Evolutionary conservation across 768 basidiomycete genomes (phyloP).

Genomic region (Rhodotorula sphaerocarpa): DNA sequence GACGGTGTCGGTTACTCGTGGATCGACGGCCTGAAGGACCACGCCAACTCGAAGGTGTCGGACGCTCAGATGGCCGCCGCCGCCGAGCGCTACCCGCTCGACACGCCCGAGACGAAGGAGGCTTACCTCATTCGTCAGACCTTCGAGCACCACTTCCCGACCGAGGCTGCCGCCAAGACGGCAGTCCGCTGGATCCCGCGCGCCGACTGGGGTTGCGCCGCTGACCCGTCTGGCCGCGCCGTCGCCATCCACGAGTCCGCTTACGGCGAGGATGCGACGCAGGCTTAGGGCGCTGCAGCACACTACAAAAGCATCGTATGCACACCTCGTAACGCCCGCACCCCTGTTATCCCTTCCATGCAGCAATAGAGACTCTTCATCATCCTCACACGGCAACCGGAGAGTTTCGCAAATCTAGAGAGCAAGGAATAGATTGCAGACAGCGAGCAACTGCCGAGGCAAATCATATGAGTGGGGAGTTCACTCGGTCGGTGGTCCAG

Average conservation of each 20-base stretch:
- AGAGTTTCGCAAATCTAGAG: too few species aligned
- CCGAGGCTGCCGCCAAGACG: conserved; percentile 74
- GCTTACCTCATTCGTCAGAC: conserved; percentile 86
- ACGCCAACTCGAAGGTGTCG: conserved; percentile 64
- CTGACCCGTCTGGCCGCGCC: conserved; percentile 89
- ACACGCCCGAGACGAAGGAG: conserved; percentile 91
- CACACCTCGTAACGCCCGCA: too few species aligned
- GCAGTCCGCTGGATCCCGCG: conserved; percentile 63
- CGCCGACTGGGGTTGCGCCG: conserved; percentile 86
- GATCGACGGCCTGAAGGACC: conserved; percentile 69
- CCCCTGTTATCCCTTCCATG: too few species aligned
- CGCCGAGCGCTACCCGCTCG: conserved; percentile 63
- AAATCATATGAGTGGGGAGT: too few species aligned
- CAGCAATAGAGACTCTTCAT: too few species aligned
- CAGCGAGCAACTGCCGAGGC: too few species aligned
- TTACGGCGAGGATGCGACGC: conserved; percentile 47
- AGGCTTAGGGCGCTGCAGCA: too few species aligned
- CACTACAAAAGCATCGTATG: too few species aligned
- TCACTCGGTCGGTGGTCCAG: too few species aligned
- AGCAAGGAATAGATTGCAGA: too few species aligned
- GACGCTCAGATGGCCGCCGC: conserved; percentile 72
- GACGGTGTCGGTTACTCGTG: conserved; percentile 54
- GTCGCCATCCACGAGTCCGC: conserved; percentile 94
- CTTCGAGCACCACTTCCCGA: conserved; percentile 80
- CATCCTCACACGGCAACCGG: too few species aligned